phyloP scores from a whole-genome alignment of 2,329 filamentous ascomycete species.

The Fusarium protoensiforme region DNA sequence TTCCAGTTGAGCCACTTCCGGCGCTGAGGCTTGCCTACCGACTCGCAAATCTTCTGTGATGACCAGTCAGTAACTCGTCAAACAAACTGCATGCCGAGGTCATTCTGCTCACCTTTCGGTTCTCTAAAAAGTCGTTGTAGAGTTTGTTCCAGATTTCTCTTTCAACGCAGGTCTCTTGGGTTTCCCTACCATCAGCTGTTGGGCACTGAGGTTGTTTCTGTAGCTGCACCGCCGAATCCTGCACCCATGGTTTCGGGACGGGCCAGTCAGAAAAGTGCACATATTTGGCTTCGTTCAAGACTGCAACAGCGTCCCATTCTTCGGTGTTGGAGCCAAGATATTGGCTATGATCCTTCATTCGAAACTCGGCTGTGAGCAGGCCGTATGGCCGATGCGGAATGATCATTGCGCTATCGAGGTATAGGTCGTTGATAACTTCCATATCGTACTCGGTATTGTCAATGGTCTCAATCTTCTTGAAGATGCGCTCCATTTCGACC shows the following conservation, averaged over 20 bases:
- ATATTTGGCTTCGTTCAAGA: slow-evolving; percentile 70
- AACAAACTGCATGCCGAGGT: fast-evolving
- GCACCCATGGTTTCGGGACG: slow-evolving; percentile 68
- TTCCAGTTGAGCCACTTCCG: slow-evolving; percentile 24
- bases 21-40: not conserved
- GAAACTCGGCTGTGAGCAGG: slow-evolving; percentile 72
- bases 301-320: slow-evolving; percentile 66
- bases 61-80: not conserved
- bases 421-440: slow-evolving; percentile 74
- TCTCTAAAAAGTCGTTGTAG: slow-evolving; percentile 27
- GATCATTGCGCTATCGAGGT: slow-evolving; percentile 67
- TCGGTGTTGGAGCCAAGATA: slow-evolving; percentile 58
- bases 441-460: slow-evolving; percentile 66
- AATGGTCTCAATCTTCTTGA: slow-evolving; percentile 42
- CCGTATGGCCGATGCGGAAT: slow-evolving; percentile 73
- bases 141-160: slow-evolving; percentile 31
- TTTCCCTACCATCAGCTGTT: not conserved
- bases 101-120: slow-evolving; percentile 10
- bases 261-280: slow-evolving; percentile 81
- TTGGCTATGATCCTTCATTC: slow-evolving; percentile 59
- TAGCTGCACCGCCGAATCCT: not conserved
- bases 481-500: slow-evolving; percentile 59
- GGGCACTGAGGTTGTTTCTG: slow-evolving; percentile 10
- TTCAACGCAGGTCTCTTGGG: slow-evolving; percentile 3
- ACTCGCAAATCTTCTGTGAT: slow-evolving; percentile 19